Evolutionary conservation across 306 rosid species (phyloP).

Genomic region (Vicia faba): DNA sequence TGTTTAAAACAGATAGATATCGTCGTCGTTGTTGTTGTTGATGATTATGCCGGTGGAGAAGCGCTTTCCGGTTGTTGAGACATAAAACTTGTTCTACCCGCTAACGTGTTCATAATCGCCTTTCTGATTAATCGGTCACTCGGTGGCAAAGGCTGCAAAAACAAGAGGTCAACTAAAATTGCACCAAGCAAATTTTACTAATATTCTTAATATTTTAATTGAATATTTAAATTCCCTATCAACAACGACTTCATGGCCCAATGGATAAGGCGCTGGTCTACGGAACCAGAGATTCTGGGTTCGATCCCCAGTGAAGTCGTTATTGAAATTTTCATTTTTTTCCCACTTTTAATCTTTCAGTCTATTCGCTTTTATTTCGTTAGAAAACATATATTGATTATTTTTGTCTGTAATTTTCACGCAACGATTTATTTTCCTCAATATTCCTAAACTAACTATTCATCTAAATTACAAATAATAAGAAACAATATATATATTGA

Average conservation of each 20-base stretch:
- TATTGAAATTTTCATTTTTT: background rate
- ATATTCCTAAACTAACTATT: too few relatives aligned
- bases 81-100: constrained; percentile 9
- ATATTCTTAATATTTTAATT: too few relatives aligned
- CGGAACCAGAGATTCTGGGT: constrained; percentile 98
- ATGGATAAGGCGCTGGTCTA: constrained; percentile 99
- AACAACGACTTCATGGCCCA: constrained; percentile 47
- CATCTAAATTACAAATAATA: too few relatives aligned
- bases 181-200: too few relatives aligned
- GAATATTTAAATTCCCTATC: rapidly evolving
- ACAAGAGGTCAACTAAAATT: constrained; percentile 5
- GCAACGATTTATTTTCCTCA: too few relatives aligned
- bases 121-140: background rate
- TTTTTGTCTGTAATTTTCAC: too few relatives aligned
- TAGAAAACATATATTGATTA: too few relatives aligned
- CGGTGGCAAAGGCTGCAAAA: background rate
- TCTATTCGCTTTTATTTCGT: too few relatives aligned
- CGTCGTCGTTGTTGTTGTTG: background rate
- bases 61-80: constrained; percentile 39
- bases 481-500: too few relatives aligned
- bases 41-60: constrained; percentile 10
- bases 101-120: background rate
- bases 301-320: constrained; percentile 81
- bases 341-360: too few relatives aligned
- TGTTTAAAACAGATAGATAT: background rate